Evolutionary conservation across 371 early-diverging fungal genomes (phyloP), one percentile per base, ranked within the genome.

Genomic region (Rhizomucor pusillus): DNA sequence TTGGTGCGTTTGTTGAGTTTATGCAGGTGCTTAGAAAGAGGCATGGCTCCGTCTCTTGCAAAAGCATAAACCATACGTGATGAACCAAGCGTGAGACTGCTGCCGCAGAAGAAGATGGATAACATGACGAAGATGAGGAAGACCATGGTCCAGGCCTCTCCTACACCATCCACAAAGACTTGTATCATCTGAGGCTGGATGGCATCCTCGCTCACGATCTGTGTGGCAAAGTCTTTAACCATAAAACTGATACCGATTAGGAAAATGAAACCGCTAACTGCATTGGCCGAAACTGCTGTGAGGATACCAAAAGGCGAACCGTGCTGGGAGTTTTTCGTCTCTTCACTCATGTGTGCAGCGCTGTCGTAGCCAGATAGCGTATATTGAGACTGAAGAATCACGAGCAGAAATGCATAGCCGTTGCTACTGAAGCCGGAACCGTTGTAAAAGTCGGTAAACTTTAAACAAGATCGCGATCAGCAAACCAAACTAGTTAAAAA

Each of bases 21-120:
- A 34, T 74, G 72, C 13, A 77, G 44, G n/a, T 59, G 45, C 13
- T 64, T 67, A 39, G 75, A 74, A 29, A 71, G 62, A 6, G 74
- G 73, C 75, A 77, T 69, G 7, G 75, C 88, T 18, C 86, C 86
- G 63, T 89, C 89, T 58, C 90, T 76, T 16, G 88, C 82, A 71
- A 90, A 87, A 6, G 89, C 88, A 56, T 87, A 90, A 16, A 88
- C 73, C 87, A 85, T 87, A 40, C 89, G 80, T 7, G 85, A 84
- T 57, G 80, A 82, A 44, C 85, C 75, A 1, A 81, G 66, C 3
- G 73, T 67, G 2, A 79, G 70, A 36, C 80, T 75, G 24, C 76
- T 61, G 23, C 84, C 81, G 33, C 80, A 80, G 50, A 82, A 78
- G 69, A 84, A 84, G 41, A 74, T 79, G 34, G 73, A 75, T 36